Evolutionary conservation across 2,329 filamentous ascomycete genomes (phyloP), one percentile per base, ranked within the genome.

Genomic region (Camillea tinctor): DNA sequence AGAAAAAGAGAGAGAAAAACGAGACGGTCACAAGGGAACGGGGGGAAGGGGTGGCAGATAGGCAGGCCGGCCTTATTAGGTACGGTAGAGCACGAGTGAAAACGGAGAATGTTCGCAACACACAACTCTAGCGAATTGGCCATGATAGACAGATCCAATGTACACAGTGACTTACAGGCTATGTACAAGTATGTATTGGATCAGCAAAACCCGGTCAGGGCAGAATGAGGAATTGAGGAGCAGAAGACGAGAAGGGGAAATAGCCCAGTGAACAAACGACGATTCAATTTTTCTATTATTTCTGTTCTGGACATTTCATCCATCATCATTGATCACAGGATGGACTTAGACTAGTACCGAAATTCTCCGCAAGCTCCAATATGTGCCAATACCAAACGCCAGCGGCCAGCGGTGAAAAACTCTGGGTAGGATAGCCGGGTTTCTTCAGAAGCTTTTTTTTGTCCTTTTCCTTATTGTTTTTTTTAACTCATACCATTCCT

Each of bases 31-130:
- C 65, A 69, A 69, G 67, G 66, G 68, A 70, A 68, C 64, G 66
- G 64, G 65, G 66, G 63, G 61, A 67, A 66, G 65, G 68, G 71
- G 72, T 71, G 72, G 69, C 60, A 70, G 69, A 70, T 70, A 70
- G 71, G 70, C 60, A 54, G 58, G 50, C 54, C 64, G 56, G 59
- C 58, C 63, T 60, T 66, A 60, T 64, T 68, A 61, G 68, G 69
- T 66, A 70, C 65, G 61, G 65, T 66, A 66, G 66, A 62, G 63
- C 55, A 61, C 65, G 63, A 66, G 26, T 59, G 64, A 64, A 59
- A 57, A 63, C 36, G 36, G 36, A 44, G 36, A 44, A 44, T 15
- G 36, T 15, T 15, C 13, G 36, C 26, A 44, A 44, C 17, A 15
- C 15, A 44, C 6, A 30, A 13, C 26, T 6, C 6, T 6, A 13